Conservation (phyloP, 2,329 filamentous ascomycete species). For the Fusarium domesticum region DNA sequence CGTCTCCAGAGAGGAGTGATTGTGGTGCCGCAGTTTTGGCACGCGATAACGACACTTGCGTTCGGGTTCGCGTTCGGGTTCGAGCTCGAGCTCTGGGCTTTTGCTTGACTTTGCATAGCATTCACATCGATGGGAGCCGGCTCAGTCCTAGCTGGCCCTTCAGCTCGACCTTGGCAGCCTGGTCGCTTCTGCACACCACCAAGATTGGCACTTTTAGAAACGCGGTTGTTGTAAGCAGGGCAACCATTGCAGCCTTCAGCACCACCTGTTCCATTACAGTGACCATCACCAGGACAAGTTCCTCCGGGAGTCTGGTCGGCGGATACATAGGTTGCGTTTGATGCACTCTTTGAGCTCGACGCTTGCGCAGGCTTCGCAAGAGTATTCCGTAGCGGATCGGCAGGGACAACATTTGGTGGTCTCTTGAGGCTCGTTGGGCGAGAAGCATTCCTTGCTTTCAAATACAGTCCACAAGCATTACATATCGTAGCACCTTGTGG, state of each 20-base stretch:
- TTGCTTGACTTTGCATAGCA: conserved; percentile 31
- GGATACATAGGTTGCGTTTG: conserved; percentile 67
- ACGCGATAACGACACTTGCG: conserved; percentile 67
- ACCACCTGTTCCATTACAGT: conserved; percentile 93
- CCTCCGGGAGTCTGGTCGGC: conserved; percentile 73
- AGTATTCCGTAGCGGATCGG: conserved; percentile 42
- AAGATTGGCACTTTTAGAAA: conserved; percentile 80
- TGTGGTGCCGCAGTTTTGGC: conserved; percentile 94
- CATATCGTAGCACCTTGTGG: conserved; percentile 93
- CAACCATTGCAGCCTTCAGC: conserved; percentile 94
- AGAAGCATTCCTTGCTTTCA: conserved; percentile 88
- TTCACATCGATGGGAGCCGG: conserved; percentile 36
- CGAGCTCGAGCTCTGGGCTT: conserved; percentile 19
- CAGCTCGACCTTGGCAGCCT: conserved; percentile 32
- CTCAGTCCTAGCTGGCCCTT: conserved; percentile 22
- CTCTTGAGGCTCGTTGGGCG: conserved; percentile 89
- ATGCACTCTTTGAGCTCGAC: conserved; percentile 39
- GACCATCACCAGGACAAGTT: conserved; percentile 92
- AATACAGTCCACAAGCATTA: conserved; percentile 93
- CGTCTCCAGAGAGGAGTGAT: conserved; percentile 94
- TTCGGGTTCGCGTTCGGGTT: conserved; percentile 20
- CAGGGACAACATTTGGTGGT: conserved; percentile 52
- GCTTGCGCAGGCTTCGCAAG: conserved; percentile 38
- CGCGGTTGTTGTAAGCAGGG: conserved; percentile 94
- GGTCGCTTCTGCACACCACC: conserved; percentile 52